Conservation (phyloP, 805 yeast species). For the Yarrowia alimentaria region DNA sequence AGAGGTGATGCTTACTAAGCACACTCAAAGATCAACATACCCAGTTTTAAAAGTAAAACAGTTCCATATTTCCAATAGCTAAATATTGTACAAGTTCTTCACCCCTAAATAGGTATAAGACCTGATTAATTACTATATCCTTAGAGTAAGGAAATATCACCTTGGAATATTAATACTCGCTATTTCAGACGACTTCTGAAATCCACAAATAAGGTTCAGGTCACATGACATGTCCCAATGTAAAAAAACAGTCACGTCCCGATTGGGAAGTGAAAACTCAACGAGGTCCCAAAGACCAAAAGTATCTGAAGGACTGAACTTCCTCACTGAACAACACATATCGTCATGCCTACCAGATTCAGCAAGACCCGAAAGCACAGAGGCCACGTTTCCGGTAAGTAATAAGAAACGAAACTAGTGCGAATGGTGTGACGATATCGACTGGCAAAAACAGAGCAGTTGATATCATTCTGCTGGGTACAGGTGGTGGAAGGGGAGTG, state of each 20-base stretch:
- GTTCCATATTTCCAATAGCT: no score
- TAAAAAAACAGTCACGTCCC: constrained; percentile 22
- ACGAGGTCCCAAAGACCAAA: constrained; percentile 17
- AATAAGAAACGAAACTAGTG: constrained; percentile 23
- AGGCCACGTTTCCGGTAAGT: constrained; percentile 99
- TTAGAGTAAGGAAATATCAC: no score
- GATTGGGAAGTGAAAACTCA: constrained; percentile 24
- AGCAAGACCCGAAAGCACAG: constrained; percentile 99
- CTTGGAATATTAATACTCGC: no score
- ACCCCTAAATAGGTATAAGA: no score
- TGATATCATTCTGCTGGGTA: constrained; percentile 24
- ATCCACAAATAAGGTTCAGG: neutral
- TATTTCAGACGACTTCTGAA: no score
- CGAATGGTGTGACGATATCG: constrained; percentile 29
- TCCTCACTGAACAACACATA: constrained; percentile 28
- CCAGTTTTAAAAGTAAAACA: no score
- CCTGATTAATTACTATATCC: no score
- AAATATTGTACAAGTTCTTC: no score
- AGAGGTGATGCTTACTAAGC: no score
- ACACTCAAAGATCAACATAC: no score
- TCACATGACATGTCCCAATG: constrained; percentile 11
- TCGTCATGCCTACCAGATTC: constrained; percentile 93
- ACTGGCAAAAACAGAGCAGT: constrained; percentile 25
- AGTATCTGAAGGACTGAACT: neutral
- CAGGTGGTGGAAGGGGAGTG: neutral